Evolutionary conservation across 352 stramenopile genomes (phyloP), one percentile per base, ranked within the genome.

Genomic region (Phytophthora colocasiae): DNA sequence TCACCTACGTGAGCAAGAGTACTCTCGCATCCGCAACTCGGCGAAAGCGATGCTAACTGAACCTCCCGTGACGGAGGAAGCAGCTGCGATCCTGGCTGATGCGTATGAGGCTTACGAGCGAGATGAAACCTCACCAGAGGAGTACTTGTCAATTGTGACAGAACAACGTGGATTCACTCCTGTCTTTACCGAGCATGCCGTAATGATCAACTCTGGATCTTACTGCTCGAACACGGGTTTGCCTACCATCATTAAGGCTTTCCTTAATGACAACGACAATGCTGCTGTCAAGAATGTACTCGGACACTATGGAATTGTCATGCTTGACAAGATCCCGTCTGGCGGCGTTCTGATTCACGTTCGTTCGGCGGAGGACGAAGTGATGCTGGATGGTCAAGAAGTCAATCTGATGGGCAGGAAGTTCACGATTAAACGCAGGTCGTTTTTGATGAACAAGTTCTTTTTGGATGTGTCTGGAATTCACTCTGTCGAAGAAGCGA

Each of bases 391-490:
- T 6, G 48, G 48, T 7, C 48, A 55, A 44, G 48, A 55, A n/a
- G 48, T 55, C 3, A 15, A 29, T 0, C 31, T 55, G 10, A 9
- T 55, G 6, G 48, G 48, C 0, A n/a, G 48, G 1, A 55, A 31
- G 8, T 55, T 55, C 19, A 55, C 9, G 31, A 55, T 45, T 31
- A 43, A 55, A n/a, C 48, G 31, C 10, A 31, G 22, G 5, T 55
- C 48, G 12, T 34, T 34, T 1, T 32, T 55, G 10, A 9, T 41
- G 29, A 29, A 55, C 15, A 55, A 44, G 48, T 55, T 44, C n/a
- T 55, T 55, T n/a, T 17, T 55, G 29, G 48, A 55, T 22, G 29
- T 55, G 6, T 55, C 22, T 22, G 48, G 48, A 4, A 26, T 55
- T 17, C 31, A 26, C 2, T 32, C 48, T 12, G 12, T 34, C 1